Conservation (phyloP, 768 basidiomycete genomes). For the Baorangia bicolor region DNA sequence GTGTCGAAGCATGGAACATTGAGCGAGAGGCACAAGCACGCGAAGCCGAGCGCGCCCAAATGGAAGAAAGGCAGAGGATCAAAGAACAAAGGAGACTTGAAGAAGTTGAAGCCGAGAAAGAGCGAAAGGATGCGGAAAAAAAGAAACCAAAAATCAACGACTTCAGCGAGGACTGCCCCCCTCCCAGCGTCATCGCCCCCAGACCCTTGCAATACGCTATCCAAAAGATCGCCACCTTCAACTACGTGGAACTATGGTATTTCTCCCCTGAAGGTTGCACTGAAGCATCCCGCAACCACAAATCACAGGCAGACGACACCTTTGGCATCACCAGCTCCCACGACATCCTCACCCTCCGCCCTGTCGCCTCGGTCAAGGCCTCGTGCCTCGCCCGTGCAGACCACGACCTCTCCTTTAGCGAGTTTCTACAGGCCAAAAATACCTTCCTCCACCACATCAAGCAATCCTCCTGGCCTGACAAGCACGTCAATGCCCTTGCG, state of each 20-base stretch:
- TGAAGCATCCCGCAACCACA: neutral
- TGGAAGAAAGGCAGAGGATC: too few relatives aligned
- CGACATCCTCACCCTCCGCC: slow-evolving; percentile 7
- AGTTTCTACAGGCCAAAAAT: slow-evolving; percentile 20
- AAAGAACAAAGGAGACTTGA: neutral
- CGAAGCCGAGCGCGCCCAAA: too few relatives aligned
- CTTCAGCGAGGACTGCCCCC: neutral
- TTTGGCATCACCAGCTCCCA: slow-evolving; percentile 10
- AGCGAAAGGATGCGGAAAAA: neutral
- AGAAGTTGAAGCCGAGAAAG: neutral
- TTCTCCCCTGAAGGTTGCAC: neutral
- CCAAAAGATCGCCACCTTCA: neutral
- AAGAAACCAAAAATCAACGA: neutral
- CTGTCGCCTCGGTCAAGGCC: slow-evolving; percentile 12
- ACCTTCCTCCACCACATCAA: neutral
- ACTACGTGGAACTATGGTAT: slow-evolving; percentile 11
- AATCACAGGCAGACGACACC: too few relatives aligned
- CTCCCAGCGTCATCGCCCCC: neutral
- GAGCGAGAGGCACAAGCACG: too few relatives aligned
- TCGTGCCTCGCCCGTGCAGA: slow-evolving; percentile 13
- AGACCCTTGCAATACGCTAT: slow-evolving; percentile 2
- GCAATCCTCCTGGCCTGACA: neutral
- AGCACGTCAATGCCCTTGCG: neutral
- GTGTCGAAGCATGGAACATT: too few relatives aligned
- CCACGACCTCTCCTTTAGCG: slow-evolving; percentile 16